Conservation (phyloP, 148 eudicot genomes). For the Rhododendron kiyosumense region DNA sequence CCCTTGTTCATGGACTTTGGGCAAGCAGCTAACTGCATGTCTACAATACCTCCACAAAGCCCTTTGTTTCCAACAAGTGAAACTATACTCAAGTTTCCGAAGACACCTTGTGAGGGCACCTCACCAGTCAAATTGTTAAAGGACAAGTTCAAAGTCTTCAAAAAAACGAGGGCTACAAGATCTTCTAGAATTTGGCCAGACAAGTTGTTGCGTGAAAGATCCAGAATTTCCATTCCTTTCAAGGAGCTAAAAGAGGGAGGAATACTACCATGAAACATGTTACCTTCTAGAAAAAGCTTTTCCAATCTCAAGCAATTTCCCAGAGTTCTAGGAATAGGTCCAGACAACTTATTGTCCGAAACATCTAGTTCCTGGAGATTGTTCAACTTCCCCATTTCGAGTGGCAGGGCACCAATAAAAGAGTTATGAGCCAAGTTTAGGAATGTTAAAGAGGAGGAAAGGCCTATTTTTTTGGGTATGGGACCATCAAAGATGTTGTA, state of each 20-base stretch:
- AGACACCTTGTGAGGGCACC: slow-evolving; percentile 1
- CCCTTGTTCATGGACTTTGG: background rate
- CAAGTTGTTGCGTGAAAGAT: background rate
- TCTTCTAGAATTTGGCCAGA: background rate
- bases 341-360: no score
- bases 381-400: no score
- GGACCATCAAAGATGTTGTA: no score
- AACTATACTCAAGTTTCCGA: background rate
- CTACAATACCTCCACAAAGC: slow-evolving; percentile 2
- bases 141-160: slow-evolving; percentile 2
- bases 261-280: background rate
- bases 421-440: no score
- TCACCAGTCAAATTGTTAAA: background rate
- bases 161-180: background rate
- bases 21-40: background rate
- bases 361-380: no score
- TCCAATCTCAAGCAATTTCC: slow-evolving; percentile 6
- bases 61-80: background rate
- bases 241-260: background rate
- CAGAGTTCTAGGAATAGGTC: background rate
- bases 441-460: no score
- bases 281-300: background rate
- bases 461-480: no score
- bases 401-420: no score
- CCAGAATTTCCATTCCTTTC: background rate